phyloP scores from a whole-genome alignment of 2,329 filamentous ascomycete species.

The Pseudocercospora musae region DNA sequence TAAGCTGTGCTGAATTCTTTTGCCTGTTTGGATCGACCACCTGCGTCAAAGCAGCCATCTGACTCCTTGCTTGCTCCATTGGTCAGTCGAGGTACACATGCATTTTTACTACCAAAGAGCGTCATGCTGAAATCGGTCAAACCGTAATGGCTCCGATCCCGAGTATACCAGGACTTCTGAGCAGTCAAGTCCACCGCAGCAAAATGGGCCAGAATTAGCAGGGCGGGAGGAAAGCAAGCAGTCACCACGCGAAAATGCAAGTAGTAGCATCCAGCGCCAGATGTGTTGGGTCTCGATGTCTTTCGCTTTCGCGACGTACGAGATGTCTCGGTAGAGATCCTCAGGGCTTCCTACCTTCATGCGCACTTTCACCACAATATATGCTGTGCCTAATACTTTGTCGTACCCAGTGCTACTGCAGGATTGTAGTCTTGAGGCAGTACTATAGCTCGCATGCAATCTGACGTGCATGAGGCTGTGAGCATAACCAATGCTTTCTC shows the following conservation, averaged over 20 bases:
- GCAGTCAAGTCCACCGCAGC: slow-evolving; percentile 17
- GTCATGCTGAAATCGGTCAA: slow-evolving; percentile 6
- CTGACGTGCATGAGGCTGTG: background rate
- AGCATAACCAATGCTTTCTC: background rate
- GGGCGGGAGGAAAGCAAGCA: slow-evolving; percentile 19
- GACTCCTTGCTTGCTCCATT: slow-evolving; percentile 5
- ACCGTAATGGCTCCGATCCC: slow-evolving; percentile 7
- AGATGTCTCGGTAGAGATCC: slow-evolving; percentile 10
- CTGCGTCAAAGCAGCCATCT: background rate
- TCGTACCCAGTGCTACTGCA: background rate
- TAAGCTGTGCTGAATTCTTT: no score
- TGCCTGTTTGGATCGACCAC: no score
- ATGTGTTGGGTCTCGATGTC: slow-evolving; percentile 9
- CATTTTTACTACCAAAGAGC: slow-evolving; percentile 6
- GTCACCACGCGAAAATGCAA: slow-evolving; percentile 18
- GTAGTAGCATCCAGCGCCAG: slow-evolving; percentile 11
- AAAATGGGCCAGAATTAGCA: slow-evolving; percentile 27
- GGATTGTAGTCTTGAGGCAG: background rate
- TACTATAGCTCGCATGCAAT: background rate
- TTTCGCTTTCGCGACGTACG: slow-evolving; percentile 1
- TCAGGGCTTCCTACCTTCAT: slow-evolving; percentile 5
- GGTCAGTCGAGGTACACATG: slow-evolving; percentile 7
- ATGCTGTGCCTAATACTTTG: background rate
- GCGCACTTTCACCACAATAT: background rate
- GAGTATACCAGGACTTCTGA: slow-evolving; percentile 8